Evolutionary conservation across 345 rosid species (phyloP), one percentile per base, ranked within the genome.

Genomic region (Pistacia atlantica): DNA sequence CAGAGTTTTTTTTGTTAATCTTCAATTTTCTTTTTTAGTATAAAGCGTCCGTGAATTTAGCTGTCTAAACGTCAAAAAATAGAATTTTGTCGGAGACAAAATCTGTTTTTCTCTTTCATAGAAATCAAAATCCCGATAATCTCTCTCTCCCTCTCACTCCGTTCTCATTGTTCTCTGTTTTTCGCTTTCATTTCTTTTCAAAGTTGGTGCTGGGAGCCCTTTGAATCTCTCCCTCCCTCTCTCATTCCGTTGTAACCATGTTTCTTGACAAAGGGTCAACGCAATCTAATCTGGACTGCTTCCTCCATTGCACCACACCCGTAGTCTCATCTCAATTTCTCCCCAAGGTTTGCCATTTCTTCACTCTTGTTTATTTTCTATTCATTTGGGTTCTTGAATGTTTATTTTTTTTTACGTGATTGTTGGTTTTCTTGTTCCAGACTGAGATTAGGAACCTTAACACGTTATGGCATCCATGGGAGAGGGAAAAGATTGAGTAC

Each of bases 391-490:
- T 4, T 46, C 11, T 0, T 31, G 28, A 51, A 14, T 65, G 13
- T 48, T 18, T 18, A 25, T 48, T 31, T 5, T 42, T 65, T 17
- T 70, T 8, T 78, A 3, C 4, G 5, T 42, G 2, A 4, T 61
- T 72, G n/a, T 8, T 20, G 25, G 11, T 48, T 25, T 46, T 68
- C 28, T 37, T 76, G 22, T 77, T 85, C 73, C 86, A 97, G 99
- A 79, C 84, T 17, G 98, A 94, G 87, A 85, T 92, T 62, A 91
- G 94, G 84, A 90, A 90, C 78, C 85, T 97, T 56, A 97, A 92
- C 82, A 83, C 88, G 65, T 79, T 92, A 60, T 97, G 99, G 99
- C 97, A 94, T 78, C 97, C 96, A 17, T 87, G 92, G 89, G 98
- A 91, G 80, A 94, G 96, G 81, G 98, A 97, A 70, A 87, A 83